A percentile compares a stretch with the other conserved stretches of the same genome.
phyloP scores from a whole-genome alignment of 306 rosid genomes.

The Sechiopsis laciniata region DNA sequence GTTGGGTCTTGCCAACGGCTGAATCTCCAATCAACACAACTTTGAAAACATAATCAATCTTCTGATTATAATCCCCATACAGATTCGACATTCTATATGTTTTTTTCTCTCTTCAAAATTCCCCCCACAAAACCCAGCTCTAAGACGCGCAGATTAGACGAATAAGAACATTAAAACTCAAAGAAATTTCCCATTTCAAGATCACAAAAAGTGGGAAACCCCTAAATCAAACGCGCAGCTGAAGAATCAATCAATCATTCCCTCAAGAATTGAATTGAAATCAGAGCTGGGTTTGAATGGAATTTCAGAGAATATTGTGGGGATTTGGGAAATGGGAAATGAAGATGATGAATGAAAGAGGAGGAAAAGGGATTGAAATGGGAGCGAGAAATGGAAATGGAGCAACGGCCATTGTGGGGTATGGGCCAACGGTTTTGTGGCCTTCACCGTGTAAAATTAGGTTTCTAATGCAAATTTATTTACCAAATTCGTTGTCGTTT shows the following conservation, averaged over 20 bases:
- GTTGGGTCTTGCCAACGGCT: slow-evolving; percentile 88
- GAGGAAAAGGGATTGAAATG: neutral
- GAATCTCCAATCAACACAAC: slow-evolving; percentile 93
- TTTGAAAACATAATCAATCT: slow-evolving; percentile 90
- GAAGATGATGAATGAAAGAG: too few species aligned
- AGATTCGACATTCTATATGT: slow-evolving; percentile 84
- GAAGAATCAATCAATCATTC: neutral
- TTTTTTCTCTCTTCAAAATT: slow-evolving; percentile 5
- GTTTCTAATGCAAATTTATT: neutral
- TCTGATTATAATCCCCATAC: slow-evolving; percentile 66
- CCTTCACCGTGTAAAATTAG: slow-evolving; percentile 7
- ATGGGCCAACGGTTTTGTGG: slow-evolving; percentile 10
- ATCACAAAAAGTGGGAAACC: slow-evolving; percentile 10
- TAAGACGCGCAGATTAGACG: slow-evolving; percentile 22
- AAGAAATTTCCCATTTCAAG: slow-evolving; percentile 7
- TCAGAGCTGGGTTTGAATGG: slow-evolving; percentile 15
- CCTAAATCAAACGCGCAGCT: neutral
- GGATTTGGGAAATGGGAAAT: neutral
- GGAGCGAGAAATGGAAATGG: slow-evolving; percentile 5
- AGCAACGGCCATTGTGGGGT: slow-evolving; percentile 22
- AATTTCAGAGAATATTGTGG: neutral
- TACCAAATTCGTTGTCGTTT: neutral
- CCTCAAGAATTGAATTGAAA: neutral
- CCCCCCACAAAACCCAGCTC: slow-evolving; percentile 20
- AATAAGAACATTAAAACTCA: slow-evolving; percentile 1